These are phyloP conservation scores for Didymella lethalis DNA, from an alignment of 2,329 filamentous ascomycete genomes.

Conservation along the genomic window DNA sequence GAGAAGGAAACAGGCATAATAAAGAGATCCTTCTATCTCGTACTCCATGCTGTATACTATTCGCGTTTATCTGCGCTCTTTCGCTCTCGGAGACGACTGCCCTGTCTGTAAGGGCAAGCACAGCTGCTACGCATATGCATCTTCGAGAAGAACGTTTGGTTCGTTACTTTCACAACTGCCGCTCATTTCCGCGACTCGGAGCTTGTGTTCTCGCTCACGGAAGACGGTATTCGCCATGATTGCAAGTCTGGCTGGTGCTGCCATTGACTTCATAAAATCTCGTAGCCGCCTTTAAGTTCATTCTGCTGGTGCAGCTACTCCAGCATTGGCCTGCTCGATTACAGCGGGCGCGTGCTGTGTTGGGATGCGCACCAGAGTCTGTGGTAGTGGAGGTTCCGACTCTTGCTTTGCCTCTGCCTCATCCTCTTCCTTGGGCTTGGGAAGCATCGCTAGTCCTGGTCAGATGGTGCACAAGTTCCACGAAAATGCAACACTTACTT, in stretches of 20 bases:
- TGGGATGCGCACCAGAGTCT: conserved; percentile 84
- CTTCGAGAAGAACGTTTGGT: not conserved
- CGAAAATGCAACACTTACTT: conserved; percentile 61
- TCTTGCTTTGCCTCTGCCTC: conserved; percentile 52
- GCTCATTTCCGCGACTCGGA: not conserved
- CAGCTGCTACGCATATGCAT: not conserved
- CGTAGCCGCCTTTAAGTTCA: not conserved
- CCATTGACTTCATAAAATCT: not conserved
- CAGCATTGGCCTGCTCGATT: conserved; percentile 45
- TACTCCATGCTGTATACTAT: not conserved
- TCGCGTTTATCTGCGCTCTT: not conserved
- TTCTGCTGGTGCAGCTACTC: conserved; percentile 30
- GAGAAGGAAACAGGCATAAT: not conserved
- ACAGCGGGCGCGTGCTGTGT: conserved; percentile 69
- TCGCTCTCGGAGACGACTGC: not conserved
- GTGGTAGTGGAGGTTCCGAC: conserved; percentile 67
- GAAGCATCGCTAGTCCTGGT: conserved; percentile 68
- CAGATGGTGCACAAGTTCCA: conserved; percentile 19
- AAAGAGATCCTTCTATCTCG: not conserved
- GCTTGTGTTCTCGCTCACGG: not conserved
- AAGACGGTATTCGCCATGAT: not conserved
- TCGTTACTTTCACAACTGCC: not conserved
- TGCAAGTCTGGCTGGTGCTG: not conserved
- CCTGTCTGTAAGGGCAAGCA: not conserved
- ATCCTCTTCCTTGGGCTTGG: conserved; percentile 63